phyloP scores from a whole-genome alignment of 306 rosid genomes.

The Castanea sativa region DNA sequence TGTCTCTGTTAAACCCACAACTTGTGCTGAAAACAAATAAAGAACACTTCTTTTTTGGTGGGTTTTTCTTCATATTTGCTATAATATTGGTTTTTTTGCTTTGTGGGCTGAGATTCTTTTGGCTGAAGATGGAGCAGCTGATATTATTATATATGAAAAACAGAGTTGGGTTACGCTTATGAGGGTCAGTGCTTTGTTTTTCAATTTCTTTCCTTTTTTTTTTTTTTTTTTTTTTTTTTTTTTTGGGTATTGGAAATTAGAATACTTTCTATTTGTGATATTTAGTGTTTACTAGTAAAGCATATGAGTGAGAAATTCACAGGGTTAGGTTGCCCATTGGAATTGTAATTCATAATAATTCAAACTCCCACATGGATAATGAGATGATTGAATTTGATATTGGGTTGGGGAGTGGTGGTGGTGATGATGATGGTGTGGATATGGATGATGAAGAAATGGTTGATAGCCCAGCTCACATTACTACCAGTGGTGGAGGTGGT shows the following conservation, averaged over 20 bases:
- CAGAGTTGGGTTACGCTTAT: background rate
- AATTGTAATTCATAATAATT: background rate
- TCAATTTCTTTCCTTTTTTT: background rate
- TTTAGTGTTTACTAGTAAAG: no score
- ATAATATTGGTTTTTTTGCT: background rate
- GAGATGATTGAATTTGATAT: conserved; percentile 87
- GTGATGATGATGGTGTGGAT: conserved; percentile 62
- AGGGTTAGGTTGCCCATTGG: conserved; percentile 10
- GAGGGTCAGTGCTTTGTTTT: conserved; percentile 21
- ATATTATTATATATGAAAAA: background rate
- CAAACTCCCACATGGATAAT: conserved; percentile 53
- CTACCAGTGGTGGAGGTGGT: conserved; percentile 36
- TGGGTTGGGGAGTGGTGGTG: conserved; percentile 71
- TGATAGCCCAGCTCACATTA: conserved; percentile 45
- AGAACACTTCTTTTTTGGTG: background rate
- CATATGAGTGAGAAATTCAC: background rate
- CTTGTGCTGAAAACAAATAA: background rate
- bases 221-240: no score
- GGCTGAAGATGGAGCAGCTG: conserved; percentile 22
- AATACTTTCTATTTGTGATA: background rate
- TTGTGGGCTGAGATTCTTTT: background rate
- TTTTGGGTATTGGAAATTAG: background rate
- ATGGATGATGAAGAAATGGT: conserved; percentile 78
- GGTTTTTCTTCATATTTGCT: background rate
- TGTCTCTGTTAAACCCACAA: background rate